A percentile compares a stretch with the other conserved stretches of the same genome.
Conservation (phyloP, 2,329 filamentous ascomycete genomes). For the Talaromyces sp. region DNA sequence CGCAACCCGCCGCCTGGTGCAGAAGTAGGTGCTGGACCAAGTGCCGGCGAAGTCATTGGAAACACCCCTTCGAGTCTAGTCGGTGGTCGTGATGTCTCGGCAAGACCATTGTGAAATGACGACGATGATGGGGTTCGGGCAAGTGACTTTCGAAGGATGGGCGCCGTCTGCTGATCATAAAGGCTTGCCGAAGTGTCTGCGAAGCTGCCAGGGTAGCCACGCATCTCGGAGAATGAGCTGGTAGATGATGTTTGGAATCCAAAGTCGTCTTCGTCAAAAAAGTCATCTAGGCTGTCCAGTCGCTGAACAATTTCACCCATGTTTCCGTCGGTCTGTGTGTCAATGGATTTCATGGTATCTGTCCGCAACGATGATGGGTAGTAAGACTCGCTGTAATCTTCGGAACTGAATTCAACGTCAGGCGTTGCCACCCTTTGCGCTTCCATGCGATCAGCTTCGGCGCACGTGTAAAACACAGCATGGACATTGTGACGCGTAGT, state of each 20-base stretch:
- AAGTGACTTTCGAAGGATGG: slow-evolving; percentile 79
- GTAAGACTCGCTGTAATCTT: slow-evolving; percentile 74
- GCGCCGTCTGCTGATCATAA: slow-evolving; percentile 89
- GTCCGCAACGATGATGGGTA: slow-evolving; percentile 71
- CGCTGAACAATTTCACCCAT: slow-evolving; percentile 79
- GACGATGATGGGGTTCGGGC: slow-evolving; percentile 64
- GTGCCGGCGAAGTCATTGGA: slow-evolving; percentile 33
- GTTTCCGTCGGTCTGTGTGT: slow-evolving; percentile 55
- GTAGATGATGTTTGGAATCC: slow-evolving; percentile 53
- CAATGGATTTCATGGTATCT: slow-evolving; percentile 90
- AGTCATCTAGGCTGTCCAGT: slow-evolving; percentile 73
- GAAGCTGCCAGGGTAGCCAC: slow-evolving; percentile 55
- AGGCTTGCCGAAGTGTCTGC: slow-evolving; percentile 73
- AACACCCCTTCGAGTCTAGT: slow-evolving; percentile 43
- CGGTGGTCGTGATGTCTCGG: slow-evolving; percentile 61
- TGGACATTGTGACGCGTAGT: slow-evolving; percentile 88
- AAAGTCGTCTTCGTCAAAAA: slow-evolving; percentile 63
- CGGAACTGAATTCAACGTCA: slow-evolving; percentile 86
- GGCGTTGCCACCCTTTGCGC: slow-evolving; percentile 63
- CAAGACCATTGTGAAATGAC: slow-evolving; percentile 83
- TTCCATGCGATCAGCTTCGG: slow-evolving; percentile 58
- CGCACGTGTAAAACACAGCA: slow-evolving; percentile 91
- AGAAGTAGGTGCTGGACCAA: slow-evolving; percentile 42
- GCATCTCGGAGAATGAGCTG: slow-evolving; percentile 33
- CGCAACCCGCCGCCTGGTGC: slow-evolving; percentile 41